Conservation (phyloP, 768 basidiomycete genomes). For the Hysterangium stoloniferum region DNA sequence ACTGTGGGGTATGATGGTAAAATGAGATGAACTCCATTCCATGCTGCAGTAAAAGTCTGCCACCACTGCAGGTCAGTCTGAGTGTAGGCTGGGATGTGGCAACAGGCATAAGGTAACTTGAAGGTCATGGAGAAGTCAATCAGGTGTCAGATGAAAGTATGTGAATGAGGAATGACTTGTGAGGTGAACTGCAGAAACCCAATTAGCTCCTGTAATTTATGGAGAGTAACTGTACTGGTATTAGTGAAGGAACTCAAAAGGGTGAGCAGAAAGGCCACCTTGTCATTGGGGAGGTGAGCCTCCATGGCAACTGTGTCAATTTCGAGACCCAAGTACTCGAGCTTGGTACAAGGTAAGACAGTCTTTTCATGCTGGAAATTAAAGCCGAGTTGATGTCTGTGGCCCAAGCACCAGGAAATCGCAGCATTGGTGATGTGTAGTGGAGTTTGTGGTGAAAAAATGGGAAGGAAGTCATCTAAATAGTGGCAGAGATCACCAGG, state of each 20-base stretch:
- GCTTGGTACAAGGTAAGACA: conserved; percentile 10
- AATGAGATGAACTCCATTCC: conserved; percentile 24
- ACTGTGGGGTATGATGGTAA: conserved; percentile 9
- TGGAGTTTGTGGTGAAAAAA: conserved; percentile 1
- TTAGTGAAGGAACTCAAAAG: conserved; percentile 13
- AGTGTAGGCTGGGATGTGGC: conserved; percentile 19
- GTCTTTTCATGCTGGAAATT: conserved; percentile 25
- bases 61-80: conserved; percentile 28
- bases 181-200: conserved; percentile 30
- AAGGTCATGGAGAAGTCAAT: conserved; percentile 25
- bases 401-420: conserved; percentile 24
- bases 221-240: conserved; percentile 22
- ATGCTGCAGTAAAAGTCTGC: conserved; percentile 18
- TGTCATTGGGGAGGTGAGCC: conserved; percentile 26
- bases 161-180: conserved; percentile 26
- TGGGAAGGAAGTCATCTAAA: conserved; percentile 27
- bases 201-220: conserved; percentile 25
- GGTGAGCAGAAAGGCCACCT: conserved; percentile 20
- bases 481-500: conserved; percentile 3
- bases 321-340: conserved; percentile 18
- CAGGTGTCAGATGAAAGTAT: conserved; percentile 23
- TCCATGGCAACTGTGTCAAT: conserved; percentile 23
- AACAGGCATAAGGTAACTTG: conserved; percentile 15
- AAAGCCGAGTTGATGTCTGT: conserved; percentile 24
- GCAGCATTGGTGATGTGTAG: conserved; percentile 12